phyloP scores from a whole-genome alignment of 2,329 filamentous ascomycete species.

The Chrysoporthe puriensis region DNA sequence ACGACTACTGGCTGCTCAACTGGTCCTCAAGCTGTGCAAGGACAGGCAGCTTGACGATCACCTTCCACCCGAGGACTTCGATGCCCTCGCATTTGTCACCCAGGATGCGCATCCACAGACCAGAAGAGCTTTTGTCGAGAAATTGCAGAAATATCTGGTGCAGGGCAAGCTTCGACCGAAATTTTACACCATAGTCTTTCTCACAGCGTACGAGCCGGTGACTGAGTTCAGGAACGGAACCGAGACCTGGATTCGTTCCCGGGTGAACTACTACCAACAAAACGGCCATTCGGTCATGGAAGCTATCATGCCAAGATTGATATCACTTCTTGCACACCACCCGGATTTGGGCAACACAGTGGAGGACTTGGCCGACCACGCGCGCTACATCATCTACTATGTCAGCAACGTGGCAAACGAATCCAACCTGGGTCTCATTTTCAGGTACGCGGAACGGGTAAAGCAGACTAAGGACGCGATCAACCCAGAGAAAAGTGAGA shows the following conservation, averaged over 20 bases:
- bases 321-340: constrained; percentile 90
- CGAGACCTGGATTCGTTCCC: constrained; percentile 86
- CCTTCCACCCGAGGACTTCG: constrained; percentile 75
- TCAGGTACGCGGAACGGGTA: constrained; percentile 87
- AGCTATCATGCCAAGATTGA: constrained; percentile 75
- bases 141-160: constrained; percentile 88
- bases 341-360: constrained; percentile 77
- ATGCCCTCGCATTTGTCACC: constrained; percentile 76
- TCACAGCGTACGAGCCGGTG: constrained; percentile 88
- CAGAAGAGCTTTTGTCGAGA: constrained; percentile 77
- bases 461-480: constrained; percentile 89
- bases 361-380: constrained; percentile 77
- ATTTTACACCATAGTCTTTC: constrained; percentile 88
- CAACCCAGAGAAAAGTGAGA: constrained; percentile 66
- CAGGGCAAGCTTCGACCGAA: constrained; percentile 70
- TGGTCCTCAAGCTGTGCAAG: constrained; percentile 82
- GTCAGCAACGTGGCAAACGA: constrained; percentile 81
- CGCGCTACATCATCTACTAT: constrained; percentile 89
- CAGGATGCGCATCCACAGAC: constrained; percentile 79
- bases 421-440: constrained; percentile 85
- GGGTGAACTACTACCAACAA: constrained; percentile 67
- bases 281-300: constrained; percentile 73
- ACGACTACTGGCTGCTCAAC: constrained; percentile 78
- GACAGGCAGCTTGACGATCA: constrained; percentile 76
- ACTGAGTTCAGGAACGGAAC: constrained; percentile 73